Evolutionary conservation across 306 rosid species (phyloP).

Genomic region (Betula pendula): DNA sequence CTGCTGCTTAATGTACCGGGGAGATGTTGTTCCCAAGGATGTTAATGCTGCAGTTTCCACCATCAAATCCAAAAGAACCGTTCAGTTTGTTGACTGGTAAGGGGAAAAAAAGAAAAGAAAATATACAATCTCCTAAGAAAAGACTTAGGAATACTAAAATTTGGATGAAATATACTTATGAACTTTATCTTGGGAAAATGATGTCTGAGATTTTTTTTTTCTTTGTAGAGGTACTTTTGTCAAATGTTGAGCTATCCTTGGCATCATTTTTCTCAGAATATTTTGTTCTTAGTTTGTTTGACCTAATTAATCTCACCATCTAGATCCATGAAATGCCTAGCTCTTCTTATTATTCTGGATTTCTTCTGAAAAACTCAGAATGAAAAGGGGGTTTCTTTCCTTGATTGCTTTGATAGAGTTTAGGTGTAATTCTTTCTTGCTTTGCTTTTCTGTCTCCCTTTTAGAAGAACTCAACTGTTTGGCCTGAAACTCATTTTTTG

Average conservation of each 20-base stretch:
- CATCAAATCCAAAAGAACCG: slow-evolving; percentile 93
- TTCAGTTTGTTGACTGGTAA: slow-evolving; percentile 98
- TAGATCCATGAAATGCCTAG: not conserved
- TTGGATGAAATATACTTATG: not conserved
- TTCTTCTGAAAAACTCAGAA: not conserved
- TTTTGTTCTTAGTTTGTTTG: not conserved
- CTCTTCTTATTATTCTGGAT: not conserved
- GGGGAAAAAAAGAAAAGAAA: too few relatives aligned
- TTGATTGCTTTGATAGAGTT: not conserved
- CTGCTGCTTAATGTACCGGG: slow-evolving; percentile 96
- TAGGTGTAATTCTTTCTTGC: not conserved
- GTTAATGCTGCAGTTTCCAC: slow-evolving; percentile 95
- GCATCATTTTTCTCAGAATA: not conserved
- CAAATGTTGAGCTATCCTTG: not conserved
- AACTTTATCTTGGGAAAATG: not conserved
- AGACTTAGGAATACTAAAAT: not conserved
- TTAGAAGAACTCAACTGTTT: not conserved
- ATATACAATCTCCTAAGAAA: too few relatives aligned
- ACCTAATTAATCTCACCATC: not conserved
- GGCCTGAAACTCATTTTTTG: not conserved
- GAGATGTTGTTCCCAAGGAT: slow-evolving; percentile 98
- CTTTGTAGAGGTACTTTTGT: not conserved
- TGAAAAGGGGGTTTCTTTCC: not conserved
- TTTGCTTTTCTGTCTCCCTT: not conserved
- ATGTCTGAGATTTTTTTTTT: not conserved